Evolutionary conservation across 2,329 filamentous ascomycete species (phyloP), one percentile per base, ranked within the genome.

Genomic region (Fusarium sp.): DNA sequence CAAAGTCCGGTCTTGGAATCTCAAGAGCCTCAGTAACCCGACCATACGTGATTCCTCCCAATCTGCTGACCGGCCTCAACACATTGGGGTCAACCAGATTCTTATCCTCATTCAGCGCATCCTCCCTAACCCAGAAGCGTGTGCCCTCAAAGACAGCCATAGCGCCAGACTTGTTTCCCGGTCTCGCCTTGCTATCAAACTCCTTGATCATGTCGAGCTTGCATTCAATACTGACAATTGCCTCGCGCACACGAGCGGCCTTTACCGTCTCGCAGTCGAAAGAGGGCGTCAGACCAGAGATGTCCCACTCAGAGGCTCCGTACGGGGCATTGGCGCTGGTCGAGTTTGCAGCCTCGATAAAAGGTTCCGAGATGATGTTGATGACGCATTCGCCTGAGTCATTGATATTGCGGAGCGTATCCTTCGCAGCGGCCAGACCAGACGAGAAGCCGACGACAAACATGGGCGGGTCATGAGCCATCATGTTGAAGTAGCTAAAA

Each of bases 11-110:
- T 40, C 92, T 83, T 7, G 86, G 88, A 24, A 97, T 79, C 83
- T 97, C 94, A 26, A 93, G 81, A 0, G 83, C 91, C 67, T 95
- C 89, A 0, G 87, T 90, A 1, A 87, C 83, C 43, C 94, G 86
- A 1, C 86, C 91, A 77, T 97, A 98, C 0, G 91, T 91, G 73
- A 98, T 97, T 3, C 95, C 95, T 26, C 95, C 95, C 24, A 98
- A 75, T 38, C 95, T 88, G 68, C 88, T 89, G 17, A 97, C 86
- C 0, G 95, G 94, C 66, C 88, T 88, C 58, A 98, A 81, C 10
- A 97, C 85, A 81, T 90, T 86, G 13, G 93, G 88, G 78, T 97
- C 92, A 59, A 98, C 84, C 42, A 93, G 74, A 70, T 89, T 93
- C 75, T 84, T 87, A 10, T 94, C 90, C 76, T 92, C 88, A 73